These are phyloP conservation scores for Setomelanomma holmii DNA, from an alignment of 2,329 filamentous ascomycete species.

Conservation along the genomic window DNA sequence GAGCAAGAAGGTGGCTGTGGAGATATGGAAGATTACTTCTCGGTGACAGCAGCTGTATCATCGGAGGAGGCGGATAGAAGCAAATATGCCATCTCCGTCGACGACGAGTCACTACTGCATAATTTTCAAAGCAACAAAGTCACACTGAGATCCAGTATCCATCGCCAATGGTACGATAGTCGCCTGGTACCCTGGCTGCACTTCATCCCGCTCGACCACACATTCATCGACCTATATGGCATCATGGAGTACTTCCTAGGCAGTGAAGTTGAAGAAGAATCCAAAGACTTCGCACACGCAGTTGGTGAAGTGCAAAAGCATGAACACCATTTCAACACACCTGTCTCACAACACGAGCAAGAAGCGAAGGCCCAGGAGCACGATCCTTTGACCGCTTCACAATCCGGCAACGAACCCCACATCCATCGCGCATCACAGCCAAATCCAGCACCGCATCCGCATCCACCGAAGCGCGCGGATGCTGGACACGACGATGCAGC, in stretches of 20 bases:
- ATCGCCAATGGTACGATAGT: slow-evolving; percentile 78
- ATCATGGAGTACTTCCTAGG: slow-evolving; percentile 81
- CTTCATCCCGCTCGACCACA: slow-evolving; percentile 80
- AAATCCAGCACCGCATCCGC: not conserved
- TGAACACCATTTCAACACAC: slow-evolving; percentile 24
- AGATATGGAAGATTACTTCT: slow-evolving; percentile 54
- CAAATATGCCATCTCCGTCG: slow-evolving; percentile 68
- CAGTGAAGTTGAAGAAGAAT: slow-evolving; percentile 50
- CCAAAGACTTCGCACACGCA: slow-evolving; percentile 16
- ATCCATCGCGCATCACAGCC: not conserved
- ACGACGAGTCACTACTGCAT: slow-evolving; percentile 30
- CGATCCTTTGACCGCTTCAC: not conserved
- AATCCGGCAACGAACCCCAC: not conserved
- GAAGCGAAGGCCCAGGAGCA: slow-evolving; percentile 21
- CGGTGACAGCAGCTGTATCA: not conserved
- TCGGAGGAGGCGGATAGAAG: slow-evolving; percentile 5
- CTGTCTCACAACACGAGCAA: slow-evolving; percentile 7
- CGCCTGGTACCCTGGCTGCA: slow-evolving; percentile 76
- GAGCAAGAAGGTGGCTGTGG: slow-evolving; percentile 50
- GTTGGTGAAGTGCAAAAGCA: slow-evolving; percentile 19
- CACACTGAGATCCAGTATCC: slow-evolving; percentile 78
- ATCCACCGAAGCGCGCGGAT: slow-evolving; percentile 1
- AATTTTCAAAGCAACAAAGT: slow-evolving; percentile 71
- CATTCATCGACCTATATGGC: slow-evolving; percentile 74
- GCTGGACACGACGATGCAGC: slow-evolving; percentile 61